Conservation (phyloP, 108 stramenopile genomes). For the Conticribra guillardii region DNA sequence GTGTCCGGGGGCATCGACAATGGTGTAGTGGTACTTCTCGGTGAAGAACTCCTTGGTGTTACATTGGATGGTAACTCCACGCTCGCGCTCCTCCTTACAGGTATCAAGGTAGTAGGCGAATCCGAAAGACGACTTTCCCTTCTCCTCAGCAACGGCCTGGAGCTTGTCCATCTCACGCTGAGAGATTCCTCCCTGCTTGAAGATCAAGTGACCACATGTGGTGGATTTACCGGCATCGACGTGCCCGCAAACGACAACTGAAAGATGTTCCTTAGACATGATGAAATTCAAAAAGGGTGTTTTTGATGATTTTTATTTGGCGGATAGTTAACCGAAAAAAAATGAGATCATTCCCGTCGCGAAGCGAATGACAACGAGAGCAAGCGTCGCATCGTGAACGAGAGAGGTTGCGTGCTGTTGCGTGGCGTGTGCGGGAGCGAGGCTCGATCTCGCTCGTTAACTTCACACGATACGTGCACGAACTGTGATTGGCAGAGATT, state of each 20-base stretch:
- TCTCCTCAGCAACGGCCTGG: constrained; percentile 69
- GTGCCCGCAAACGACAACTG: constrained; percentile 87
- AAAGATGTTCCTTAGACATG: constrained; percentile 70
- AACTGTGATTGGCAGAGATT: too few relatives aligned
- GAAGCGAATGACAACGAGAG: too few relatives aligned
- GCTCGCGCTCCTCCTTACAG: constrained; percentile 82
- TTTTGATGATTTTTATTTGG: too few relatives aligned
- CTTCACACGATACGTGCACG: too few relatives aligned
- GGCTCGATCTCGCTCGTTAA: too few relatives aligned
- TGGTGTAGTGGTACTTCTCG: constrained; percentile 82
- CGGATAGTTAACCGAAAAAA: too few relatives aligned
- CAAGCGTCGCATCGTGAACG: too few relatives aligned
- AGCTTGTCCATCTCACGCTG: constrained; percentile 83
- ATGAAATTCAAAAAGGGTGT: too few relatives aligned
- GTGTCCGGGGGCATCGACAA: constrained; percentile 83
- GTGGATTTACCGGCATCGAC: constrained; percentile 86
- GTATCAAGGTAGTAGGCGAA: constrained; percentile 86
- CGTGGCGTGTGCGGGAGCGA: too few relatives aligned
- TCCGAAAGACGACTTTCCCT: constrained; percentile 82
- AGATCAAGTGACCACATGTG: constrained; percentile 81
- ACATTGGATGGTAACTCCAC: constrained; percentile 81
- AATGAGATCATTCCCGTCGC: too few relatives aligned
- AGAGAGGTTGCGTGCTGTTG: too few relatives aligned
- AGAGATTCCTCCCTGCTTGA: constrained; percentile 80
- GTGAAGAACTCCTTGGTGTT: constrained; percentile 89